Conservation (phyloP, 257 asterid genomes). For the Solanum lycopersicoides region DNA sequence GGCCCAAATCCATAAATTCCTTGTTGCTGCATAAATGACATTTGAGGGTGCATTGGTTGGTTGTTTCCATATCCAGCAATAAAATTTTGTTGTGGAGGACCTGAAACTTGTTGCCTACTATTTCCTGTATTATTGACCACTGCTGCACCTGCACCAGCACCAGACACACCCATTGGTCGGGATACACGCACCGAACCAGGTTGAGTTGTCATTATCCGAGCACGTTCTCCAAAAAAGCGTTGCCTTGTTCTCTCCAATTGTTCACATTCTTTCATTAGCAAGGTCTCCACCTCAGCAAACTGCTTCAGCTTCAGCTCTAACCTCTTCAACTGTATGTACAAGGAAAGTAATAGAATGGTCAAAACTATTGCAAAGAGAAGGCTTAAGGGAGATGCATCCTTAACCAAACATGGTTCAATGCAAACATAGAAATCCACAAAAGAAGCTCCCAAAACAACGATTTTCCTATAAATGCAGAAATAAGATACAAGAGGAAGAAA, state of each 20-base stretch:
- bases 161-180: conserved; percentile 48
- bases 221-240: conserved; percentile 55
- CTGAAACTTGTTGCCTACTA: conserved; percentile 53
- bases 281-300: conserved; percentile 95
- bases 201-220: conserved; percentile 43
- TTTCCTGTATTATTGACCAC: conserved; percentile 35
- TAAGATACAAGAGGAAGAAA: neutral
- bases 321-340: conserved; percentile 72
- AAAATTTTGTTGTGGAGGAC: conserved; percentile 46
- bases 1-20: conserved; percentile 76
- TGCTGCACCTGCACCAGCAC: conserved; percentile 28
- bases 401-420: neutral
- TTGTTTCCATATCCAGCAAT: conserved; percentile 51
- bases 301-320: conserved; percentile 96
- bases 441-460: neutral
- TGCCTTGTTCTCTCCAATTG: conserved; percentile 85
- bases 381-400: neutral
- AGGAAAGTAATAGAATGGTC: neutral
- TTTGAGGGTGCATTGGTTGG: conserved; percentile 67
- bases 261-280: conserved; percentile 93
- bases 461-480: neutral
- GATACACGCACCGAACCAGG: conserved; percentile 44
- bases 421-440: neutral
- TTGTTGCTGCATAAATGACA: conserved; percentile 66
- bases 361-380: neutral